Conservation (phyloP, 2,329 filamentous ascomycete genomes). For the Stenocarpella maydis region DNA sequence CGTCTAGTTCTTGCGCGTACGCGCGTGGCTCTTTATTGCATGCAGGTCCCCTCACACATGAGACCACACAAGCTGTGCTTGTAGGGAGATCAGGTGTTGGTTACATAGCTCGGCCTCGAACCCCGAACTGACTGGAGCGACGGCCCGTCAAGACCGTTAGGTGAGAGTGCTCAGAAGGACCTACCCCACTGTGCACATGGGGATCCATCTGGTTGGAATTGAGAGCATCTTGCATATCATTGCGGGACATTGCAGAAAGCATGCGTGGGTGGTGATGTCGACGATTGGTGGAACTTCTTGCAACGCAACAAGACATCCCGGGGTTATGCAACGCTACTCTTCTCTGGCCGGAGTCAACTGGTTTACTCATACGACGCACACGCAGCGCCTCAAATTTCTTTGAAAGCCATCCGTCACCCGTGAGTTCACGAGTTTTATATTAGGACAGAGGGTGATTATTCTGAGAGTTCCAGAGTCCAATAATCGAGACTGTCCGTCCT, state of each 20-base stretch:
- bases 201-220: not conserved
- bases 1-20: not conserved
- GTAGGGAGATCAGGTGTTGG: not conserved
- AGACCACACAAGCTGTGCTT: not conserved
- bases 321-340: conserved; percentile 13
- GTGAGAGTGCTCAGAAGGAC: not conserved
- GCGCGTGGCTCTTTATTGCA: conserved; percentile 29
- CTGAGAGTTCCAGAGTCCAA: too few relatives aligned
- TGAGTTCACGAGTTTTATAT: not conserved
- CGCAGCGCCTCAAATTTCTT: not conserved
- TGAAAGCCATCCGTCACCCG: not conserved
- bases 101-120: conserved; percentile 1
- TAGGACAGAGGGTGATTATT: too few relatives aligned
- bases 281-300: conserved; percentile 35
- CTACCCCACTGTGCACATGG: conserved; percentile 5
- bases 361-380: not conserved
- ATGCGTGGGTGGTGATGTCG: not conserved
- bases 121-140: conserved; percentile 22
- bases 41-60: not conserved
- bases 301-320: too few relatives aligned
- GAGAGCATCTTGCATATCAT: not conserved
- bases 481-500: too few relatives aligned
- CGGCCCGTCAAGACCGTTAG: conserved; percentile 33
- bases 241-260: conserved; percentile 5
- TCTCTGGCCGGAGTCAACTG: too few relatives aligned